Evolutionary conservation across 352 stramenopile species (phyloP).

Genomic region (Aphanomyces euteiches): DNA sequence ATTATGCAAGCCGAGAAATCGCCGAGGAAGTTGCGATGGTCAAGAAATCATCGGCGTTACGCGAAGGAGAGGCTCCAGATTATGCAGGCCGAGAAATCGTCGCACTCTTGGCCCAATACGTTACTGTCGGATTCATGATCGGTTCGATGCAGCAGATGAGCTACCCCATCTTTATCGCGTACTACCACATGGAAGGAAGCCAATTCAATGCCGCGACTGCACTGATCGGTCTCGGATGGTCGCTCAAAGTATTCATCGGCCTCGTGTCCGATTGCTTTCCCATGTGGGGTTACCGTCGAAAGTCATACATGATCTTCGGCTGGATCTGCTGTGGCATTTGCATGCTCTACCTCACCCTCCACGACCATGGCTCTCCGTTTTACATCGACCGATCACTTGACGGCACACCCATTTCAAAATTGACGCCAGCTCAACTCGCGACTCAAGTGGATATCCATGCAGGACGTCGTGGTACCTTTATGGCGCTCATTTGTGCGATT

Average conservation of each 20-base stretch:
- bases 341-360: constrained; percentile 41
- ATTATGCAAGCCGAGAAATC: constrained; percentile 40
- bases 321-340: constrained; percentile 32
- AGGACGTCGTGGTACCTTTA: constrained; percentile 38
- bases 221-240: constrained; percentile 49
- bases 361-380: constrained; percentile 48
- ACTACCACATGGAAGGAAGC: constrained; percentile 50
- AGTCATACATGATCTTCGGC: constrained; percentile 54
- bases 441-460: constrained; percentile 41
- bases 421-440: constrained; percentile 31
- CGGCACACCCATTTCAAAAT: neutral
- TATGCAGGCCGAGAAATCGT: constrained; percentile 41
- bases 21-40: neutral
- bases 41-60: constrained; percentile 35
- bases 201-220: constrained; percentile 43
- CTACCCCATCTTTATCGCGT: constrained; percentile 53
- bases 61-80: constrained; percentile 41
- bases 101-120: constrained; percentile 48
- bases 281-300: constrained; percentile 49
- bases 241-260: constrained; percentile 55
- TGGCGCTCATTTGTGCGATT: constrained; percentile 49
- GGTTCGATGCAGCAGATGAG: constrained; percentile 44
- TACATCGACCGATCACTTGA: constrained; percentile 3
- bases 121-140: constrained; percentile 46
- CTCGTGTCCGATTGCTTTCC: constrained; percentile 50